These are phyloP conservation scores for Naganishia vishniacii DNA, from an alignment of 768 basidiomycete species.

Conservation along the genomic window DNA sequence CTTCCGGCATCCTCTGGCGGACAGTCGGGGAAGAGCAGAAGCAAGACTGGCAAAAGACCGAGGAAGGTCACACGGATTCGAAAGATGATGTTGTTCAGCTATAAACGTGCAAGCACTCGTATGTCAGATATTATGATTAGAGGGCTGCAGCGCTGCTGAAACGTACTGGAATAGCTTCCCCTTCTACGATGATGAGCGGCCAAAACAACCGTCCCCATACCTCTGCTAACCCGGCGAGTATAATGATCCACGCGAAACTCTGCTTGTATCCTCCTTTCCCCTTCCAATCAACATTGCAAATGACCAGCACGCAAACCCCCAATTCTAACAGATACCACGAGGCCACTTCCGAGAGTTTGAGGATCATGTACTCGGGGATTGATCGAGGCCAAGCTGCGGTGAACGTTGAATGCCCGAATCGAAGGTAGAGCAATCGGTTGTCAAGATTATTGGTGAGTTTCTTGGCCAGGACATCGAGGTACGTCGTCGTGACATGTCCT, in stretches of 20 bases:
- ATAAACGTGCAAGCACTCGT: not conserved
- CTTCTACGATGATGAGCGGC: conserved; percentile 6
- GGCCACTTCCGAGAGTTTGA: conserved; percentile 12
- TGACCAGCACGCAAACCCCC: not conserved
- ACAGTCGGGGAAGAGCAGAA: conserved; percentile 7
- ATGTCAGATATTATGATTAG: not conserved
- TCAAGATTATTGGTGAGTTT: conserved; percentile 34
- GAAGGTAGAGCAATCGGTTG: conserved; percentile 34
- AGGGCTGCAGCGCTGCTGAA: too few relatives aligned
- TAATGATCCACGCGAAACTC: conserved; percentile 16
- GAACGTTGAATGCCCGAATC: conserved; percentile 36
- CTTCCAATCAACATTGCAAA: conserved; percentile 16
- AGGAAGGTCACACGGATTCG: conserved; percentile 3
- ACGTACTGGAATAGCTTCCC: conserved; percentile 10
- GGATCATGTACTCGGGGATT: conserved; percentile 3
- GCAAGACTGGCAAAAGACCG: conserved; percentile 2
- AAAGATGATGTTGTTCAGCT: conserved; percentile 13
- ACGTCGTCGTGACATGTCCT: conserved; percentile 14
- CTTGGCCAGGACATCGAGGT: conserved; percentile 31
- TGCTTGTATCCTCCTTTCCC: conserved; percentile 19
- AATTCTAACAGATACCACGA: conserved; percentile 14
- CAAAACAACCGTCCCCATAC: conserved; percentile 10
- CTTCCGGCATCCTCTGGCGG: not conserved
- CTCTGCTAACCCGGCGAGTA: conserved; percentile 5
- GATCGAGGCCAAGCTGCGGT: conserved; percentile 12